Base-by-base conservation (phyloP, 1,284 basidiomycete species). In the Pterulicium gracile region DNA sequence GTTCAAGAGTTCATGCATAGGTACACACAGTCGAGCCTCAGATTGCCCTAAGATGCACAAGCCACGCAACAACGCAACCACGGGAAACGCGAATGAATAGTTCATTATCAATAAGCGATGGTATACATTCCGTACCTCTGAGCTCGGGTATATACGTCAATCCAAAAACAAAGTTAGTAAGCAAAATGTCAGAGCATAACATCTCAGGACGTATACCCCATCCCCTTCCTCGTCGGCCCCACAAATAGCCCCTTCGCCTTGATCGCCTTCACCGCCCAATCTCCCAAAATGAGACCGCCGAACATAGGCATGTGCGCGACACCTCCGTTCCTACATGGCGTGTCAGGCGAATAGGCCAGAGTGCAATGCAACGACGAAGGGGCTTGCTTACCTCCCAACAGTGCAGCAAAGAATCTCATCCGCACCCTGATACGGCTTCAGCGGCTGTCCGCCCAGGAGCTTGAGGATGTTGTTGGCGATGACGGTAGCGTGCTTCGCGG, bases 221-320 rank as follows among this genome's bases (percentile, higher is more conserved):
- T 32, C 10, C 10, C 27, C n/a, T 32, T 32, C 10, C 39, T 7
- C 7, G 19, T 10, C 10, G 20, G 7, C 10, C 10, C 10, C 7
- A 41, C 55, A 60, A 1, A 50, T 53, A 15, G 70, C 68, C n/a
- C 68, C 69, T 21, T 51, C 63, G 3, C 62, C 63, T 14, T 69
- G 67, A 20, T 17, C 39, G 18, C 18, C 39, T 20, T 41, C 10
- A 20, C 39, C 10, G 18, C 7, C 39, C 39, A 41, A 41, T 41
- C 39, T 7, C 39, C 39, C 39, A 41, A 20, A 19, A 20, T 41
- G 39, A 41, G 7, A 17, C 39, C 19, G 39, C 39, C 13, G 18
- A 15, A 15, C 10, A 19, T 10, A 19, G 7, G 7, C 7, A 41
- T 15, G 39, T 15, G 18, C 7, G n/a, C 39, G 39, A 41, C 19